Conservation (phyloP, 169 alveolate species). For the Cryptosporidium baileyi region DNA sequence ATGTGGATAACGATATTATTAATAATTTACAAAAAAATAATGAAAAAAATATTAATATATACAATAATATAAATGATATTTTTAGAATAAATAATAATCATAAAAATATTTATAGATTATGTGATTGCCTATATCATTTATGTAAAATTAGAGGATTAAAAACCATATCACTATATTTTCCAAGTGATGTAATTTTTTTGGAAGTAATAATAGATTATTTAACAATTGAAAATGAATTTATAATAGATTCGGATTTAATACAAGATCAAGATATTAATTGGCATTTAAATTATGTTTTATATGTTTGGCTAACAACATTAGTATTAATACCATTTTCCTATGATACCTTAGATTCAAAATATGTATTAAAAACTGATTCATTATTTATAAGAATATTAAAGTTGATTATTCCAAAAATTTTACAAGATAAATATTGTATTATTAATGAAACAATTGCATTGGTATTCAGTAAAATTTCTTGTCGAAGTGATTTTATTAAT, state of each 20-base stretch:
- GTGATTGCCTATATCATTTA: constrained; percentile 30
- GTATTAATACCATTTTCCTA: constrained; percentile 54
- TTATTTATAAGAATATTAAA: constrained; percentile 33
- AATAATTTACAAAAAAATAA: neutral
- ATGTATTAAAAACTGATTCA: neutral
- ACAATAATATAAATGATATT: neutral
- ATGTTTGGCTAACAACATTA: constrained; percentile 53
- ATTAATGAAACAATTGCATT: constrained; percentile 33
- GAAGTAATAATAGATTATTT: constrained; percentile 41
- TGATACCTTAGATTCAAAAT: constrained; percentile 41
- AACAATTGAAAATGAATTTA: neutral
- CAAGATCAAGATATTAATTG: neutral
- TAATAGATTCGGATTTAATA: neutral
- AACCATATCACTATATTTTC: constrained; percentile 34
- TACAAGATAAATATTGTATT: constrained; percentile 20
- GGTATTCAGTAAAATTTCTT: constrained; percentile 30
- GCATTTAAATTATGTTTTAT: constrained; percentile 32
- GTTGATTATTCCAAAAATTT: constrained; percentile 17
- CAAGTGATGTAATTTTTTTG: constrained; percentile 23
- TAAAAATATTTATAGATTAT: constrained; percentile 8
- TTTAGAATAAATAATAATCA: neutral
- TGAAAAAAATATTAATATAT: neutral
- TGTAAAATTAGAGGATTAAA: constrained; percentile 62
- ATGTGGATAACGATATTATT: too few relatives aligned
- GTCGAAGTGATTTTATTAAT: constrained; percentile 37